These are phyloP conservation scores for Fusarium proliferatum DNA, from an alignment of 2,329 filamentous ascomycete species.

Conservation along the genomic window DNA sequence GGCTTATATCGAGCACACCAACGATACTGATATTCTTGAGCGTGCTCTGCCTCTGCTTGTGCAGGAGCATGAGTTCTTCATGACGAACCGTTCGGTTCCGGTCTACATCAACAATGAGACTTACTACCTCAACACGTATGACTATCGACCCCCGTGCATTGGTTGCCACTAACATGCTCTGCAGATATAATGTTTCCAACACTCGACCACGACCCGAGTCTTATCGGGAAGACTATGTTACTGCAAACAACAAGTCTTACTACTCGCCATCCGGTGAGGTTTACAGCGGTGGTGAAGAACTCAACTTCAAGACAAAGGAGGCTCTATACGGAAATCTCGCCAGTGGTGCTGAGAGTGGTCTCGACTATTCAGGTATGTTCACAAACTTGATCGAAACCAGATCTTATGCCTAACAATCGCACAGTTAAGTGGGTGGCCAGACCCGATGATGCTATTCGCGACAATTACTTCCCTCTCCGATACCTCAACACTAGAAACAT, in stretches of 20 bases:
- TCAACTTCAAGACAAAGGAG: constrained; percentile 64
- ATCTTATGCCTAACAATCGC: neutral
- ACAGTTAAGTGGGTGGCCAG: constrained; percentile 66
- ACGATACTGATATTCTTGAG: constrained; percentile 69
- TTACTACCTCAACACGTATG: constrained; percentile 67
- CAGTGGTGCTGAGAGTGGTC: constrained; percentile 73
- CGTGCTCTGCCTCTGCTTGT: constrained; percentile 71
- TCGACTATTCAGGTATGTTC: constrained; percentile 64
- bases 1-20: constrained; percentile 71
- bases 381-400: neutral
- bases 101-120: constrained; percentile 59
- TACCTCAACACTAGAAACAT: constrained; percentile 69
- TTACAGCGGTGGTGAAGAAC: constrained; percentile 62
- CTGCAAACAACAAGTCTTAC: constrained; percentile 73
- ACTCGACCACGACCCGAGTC: constrained; percentile 75
- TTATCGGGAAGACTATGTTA: constrained; percentile 72
- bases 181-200: constrained; percentile 68
- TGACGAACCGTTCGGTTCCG: constrained; percentile 67
- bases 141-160: neutral
- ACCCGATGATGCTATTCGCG: constrained; percentile 66
- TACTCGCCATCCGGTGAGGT: constrained; percentile 68
- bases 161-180: constrained; percentile 24
- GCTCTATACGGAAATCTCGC: constrained; percentile 71
- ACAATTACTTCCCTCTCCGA: constrained; percentile 73
- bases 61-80: constrained; percentile 73